Conservation (phyloP, 768 basidiomycete species). For the Kwoniella bestiolae region DNA sequence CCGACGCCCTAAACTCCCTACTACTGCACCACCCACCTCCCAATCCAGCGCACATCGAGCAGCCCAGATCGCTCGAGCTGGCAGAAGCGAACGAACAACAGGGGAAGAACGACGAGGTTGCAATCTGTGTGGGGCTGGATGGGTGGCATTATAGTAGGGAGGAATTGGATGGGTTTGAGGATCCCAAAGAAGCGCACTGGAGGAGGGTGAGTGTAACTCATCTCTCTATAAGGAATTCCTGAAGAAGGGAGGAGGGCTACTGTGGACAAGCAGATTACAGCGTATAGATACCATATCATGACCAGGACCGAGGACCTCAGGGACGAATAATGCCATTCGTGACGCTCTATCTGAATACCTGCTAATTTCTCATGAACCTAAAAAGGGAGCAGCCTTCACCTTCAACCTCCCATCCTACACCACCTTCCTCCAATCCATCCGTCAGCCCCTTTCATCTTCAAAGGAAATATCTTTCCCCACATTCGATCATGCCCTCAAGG, state of each 20-base stretch:
- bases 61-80: neutral
- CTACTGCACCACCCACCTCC: conserved; percentile 45
- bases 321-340: neutral
- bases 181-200: conserved; percentile 76
- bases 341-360: neutral
- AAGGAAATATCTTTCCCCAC: conserved; percentile 68
- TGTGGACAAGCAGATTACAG: too few species aligned
- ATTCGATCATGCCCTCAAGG: conserved; percentile 86
- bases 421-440: conserved; percentile 67
- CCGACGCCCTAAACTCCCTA: conserved; percentile 63
- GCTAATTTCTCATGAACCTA: neutral
- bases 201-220: conserved; percentile 61
- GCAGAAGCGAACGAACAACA: neutral
- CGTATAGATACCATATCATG: neutral
- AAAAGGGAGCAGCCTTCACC: conserved; percentile 80
- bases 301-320: neutral
- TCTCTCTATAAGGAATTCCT: too few species aligned
- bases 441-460: conserved; percentile 57
- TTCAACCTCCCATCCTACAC: conserved; percentile 79
- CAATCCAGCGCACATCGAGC: conserved; percentile 18
- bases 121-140: conserved; percentile 77
- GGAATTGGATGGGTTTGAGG: conserved; percentile 67
- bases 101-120: conserved; percentile 51
- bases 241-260: too few species aligned
- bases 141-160: conserved; percentile 89